phyloP scores from a whole-genome alignment of 805 yeast species.

The Yarrowia bubula region DNA sequence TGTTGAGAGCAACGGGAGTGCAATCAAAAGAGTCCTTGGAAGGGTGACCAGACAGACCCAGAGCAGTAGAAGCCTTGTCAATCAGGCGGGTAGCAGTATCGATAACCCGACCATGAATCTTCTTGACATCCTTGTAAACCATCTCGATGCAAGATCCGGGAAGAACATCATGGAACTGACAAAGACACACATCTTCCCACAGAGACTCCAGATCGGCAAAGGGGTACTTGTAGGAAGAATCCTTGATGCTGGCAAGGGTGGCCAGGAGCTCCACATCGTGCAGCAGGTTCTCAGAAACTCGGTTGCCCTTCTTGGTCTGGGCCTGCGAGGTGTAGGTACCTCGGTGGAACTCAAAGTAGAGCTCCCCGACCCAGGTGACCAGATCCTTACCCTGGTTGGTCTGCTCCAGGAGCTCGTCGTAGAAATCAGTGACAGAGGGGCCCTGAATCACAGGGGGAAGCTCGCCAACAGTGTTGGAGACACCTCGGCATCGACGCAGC shows the following conservation, averaged over 20 bases:
- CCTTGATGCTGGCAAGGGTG: constrained; percentile 63
- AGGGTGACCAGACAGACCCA: constrained; percentile 38
- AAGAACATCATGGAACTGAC: constrained; percentile 96
- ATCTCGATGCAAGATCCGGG: constrained; percentile 95
- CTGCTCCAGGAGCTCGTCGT: constrained; percentile 56
- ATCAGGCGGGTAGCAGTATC: constrained; percentile 53
- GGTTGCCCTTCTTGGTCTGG: constrained; percentile 73
- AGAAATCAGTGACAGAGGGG: constrained; percentile 75
- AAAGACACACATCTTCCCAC: constrained; percentile 86
- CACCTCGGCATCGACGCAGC: constrained; percentile 84
- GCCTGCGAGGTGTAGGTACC: constrained; percentile 98
- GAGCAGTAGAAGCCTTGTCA: constrained; percentile 48
- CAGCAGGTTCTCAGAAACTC: constrained; percentile 69
- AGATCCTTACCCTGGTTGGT: constrained; percentile 65
- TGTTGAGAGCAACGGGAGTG: constrained; percentile 43
- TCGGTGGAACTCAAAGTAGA: constrained; percentile 91
- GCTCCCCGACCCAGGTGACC: constrained; percentile 91
- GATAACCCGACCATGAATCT: constrained; percentile 63
- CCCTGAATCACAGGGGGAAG: constrained; percentile 84
- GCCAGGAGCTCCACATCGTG: constrained; percentile 87
- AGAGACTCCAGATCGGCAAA: constrained; percentile 58
- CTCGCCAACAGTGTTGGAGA: constrained; percentile 73
- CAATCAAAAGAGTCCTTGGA: constrained; percentile 4
- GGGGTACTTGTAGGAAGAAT: constrained; percentile 67
- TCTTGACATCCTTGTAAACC: constrained; percentile 88